Conservation (phyloP, 345 rosid species). For the Heritiera fomes region DNA sequence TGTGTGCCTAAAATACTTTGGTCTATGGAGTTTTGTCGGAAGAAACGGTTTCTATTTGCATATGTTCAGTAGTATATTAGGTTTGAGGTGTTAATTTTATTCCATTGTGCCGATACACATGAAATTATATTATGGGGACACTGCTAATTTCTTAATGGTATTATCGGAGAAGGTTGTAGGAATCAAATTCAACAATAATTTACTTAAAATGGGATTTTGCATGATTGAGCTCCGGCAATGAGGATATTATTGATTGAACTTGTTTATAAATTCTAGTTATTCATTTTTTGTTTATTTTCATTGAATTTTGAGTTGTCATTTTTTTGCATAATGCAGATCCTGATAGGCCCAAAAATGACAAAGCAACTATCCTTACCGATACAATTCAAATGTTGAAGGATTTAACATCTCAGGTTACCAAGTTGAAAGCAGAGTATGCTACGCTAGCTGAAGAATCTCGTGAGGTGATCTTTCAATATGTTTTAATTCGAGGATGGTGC, state of each 20-base stretch:
- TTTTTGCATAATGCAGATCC: slow-evolving; percentile 55
- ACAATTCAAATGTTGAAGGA: slow-evolving; percentile 83
- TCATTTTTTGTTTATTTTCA: not conserved
- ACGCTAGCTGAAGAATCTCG: slow-evolving; percentile 73
- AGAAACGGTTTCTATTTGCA: not conserved
- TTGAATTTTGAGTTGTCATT: not conserved
- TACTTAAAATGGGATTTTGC: not conserved
- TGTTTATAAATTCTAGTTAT: not conserved
- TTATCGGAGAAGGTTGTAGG: not conserved
- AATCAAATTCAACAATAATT: not conserved
- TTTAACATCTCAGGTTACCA: slow-evolving; percentile 71
- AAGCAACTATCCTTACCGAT: slow-evolving; percentile 78
- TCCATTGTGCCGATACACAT: not conserved
- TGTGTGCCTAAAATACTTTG: not conserved
- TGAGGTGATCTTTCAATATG: slow-evolving; percentile 53
- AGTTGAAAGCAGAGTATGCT: slow-evolving; percentile 70
- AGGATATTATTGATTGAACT: not conserved
- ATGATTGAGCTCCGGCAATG: not conserved
- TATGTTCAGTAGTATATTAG: not conserved
- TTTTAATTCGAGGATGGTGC: not conserved
- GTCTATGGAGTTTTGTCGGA: not conserved
- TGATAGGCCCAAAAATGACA: slow-evolving; percentile 87
- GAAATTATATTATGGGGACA: not conserved
- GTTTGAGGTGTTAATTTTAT: not conserved
- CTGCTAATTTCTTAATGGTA: not conserved